These are phyloP conservation scores for Flaveria brownii DNA, from an alignment of 129 eudicot genomes.

Conservation along the genomic window DNA sequence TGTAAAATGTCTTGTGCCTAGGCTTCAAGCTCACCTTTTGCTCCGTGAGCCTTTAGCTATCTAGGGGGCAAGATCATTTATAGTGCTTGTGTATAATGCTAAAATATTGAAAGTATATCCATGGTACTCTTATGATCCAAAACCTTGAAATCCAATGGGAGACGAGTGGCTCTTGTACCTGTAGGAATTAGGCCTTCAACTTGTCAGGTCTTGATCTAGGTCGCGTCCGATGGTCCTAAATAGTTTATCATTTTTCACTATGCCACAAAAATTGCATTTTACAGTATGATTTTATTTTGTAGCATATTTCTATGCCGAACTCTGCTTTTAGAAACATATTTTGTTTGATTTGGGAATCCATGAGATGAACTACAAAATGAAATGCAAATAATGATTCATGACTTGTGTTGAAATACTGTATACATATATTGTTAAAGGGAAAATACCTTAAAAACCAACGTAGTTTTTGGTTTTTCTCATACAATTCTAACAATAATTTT, in stretches of 20 bases:
- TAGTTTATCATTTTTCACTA: not conserved
- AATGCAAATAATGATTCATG: not conserved
- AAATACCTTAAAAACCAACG: too few species aligned
- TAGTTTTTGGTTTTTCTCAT: too few species aligned
- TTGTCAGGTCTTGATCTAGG: not conserved
- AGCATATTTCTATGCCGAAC: not conserved
- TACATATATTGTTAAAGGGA: not conserved
- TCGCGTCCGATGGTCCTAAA: not conserved
- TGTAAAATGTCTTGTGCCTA: too few species aligned
- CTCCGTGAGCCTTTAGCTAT: too few species aligned
- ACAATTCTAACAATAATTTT: too few species aligned
- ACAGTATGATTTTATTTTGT: not conserved
- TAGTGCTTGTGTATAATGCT: not conserved
- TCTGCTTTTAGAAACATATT: not conserved
- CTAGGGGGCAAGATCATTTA: not conserved
- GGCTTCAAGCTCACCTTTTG: too few species aligned
- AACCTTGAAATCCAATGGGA: not conserved
- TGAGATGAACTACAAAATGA: not conserved
- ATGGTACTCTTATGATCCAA: not conserved
- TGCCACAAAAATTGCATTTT: not conserved
- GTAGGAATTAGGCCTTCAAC: not conserved
- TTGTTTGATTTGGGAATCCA: not conserved
- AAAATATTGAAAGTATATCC: not conserved
- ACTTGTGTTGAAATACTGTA: not conserved
- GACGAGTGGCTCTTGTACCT: not conserved